These are phyloP conservation scores for Wickerhamiella australiensis DNA, from an alignment of 805 yeast species.

Conservation along the genomic window DNA sequence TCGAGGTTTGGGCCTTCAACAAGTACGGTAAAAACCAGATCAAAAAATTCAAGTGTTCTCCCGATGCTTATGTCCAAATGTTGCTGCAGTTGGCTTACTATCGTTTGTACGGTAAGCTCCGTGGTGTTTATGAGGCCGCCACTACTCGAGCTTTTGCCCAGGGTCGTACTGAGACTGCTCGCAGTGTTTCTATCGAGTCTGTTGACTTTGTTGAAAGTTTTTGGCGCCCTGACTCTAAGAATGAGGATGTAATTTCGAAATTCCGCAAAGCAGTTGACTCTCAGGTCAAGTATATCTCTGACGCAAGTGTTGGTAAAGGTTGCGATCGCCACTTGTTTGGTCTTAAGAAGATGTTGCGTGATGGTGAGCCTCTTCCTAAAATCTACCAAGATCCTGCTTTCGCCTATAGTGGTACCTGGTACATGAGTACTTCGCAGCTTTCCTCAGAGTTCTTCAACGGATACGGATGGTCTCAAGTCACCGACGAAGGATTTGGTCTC, in stretches of 20 bases:
- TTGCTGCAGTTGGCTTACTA: conserved; percentile 81
- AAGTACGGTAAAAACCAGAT: conserved; percentile 80
- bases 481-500: conserved; percentile 84
- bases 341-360: conserved; percentile 53
- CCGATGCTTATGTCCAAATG: conserved; percentile 90
- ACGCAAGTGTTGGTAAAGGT: conserved; percentile 77
- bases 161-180: conserved; percentile 91
- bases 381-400: conserved; percentile 67
- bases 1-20: conserved; percentile 65
- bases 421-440: conserved; percentile 76
- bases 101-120: conserved; percentile 62
- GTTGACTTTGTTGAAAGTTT: conserved; percentile 61
- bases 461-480: conserved; percentile 93
- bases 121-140: conserved; percentile 94
- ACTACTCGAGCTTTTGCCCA: conserved; percentile 78
- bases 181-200: conserved; percentile 67
- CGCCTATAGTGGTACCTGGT: conserved; percentile 73
- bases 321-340: conserved; percentile 93
- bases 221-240: conserved; percentile 42
- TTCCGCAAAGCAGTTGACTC: conserved; percentile 61
- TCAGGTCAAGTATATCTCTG: conserved; percentile 60
- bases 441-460: conserved; percentile 77
- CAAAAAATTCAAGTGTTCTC: conserved; percentile 73
- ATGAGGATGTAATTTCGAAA: conserved; percentile 47
- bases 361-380: conserved; percentile 48